Conservation (phyloP, 371 early-diverging fungal species). For the Apophysomyces elegans region DNA sequence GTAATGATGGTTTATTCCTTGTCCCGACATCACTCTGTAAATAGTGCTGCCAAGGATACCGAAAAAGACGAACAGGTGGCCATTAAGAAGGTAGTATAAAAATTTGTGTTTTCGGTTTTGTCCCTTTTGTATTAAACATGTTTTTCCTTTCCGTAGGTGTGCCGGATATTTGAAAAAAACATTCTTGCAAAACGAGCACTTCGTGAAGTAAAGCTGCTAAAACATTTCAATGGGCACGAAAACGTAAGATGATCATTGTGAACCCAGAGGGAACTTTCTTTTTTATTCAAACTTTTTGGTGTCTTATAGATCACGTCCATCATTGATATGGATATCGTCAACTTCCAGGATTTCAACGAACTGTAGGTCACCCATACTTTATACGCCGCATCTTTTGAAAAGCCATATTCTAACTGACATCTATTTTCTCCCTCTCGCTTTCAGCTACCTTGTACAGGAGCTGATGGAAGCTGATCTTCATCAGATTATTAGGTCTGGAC, state of each 20-base stretch:
- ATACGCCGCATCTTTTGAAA: too few relatives aligned
- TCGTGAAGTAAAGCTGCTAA: conserved; percentile 88
- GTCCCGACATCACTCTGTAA: conserved; percentile 8
- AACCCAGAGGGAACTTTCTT: neutral
- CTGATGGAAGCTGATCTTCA: conserved; percentile 99
- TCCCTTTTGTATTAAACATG: neutral
- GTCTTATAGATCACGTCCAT: conserved; percentile 79
- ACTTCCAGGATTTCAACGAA: conserved; percentile 77
- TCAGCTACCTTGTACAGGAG: conserved; percentile 86
- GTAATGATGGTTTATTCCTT: neutral
- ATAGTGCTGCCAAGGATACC: conserved; percentile 79
- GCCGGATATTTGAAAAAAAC: conserved; percentile 74
- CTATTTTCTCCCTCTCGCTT: neutral
- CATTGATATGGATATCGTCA: conserved; percentile 59
- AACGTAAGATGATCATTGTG: conserved; percentile 61
- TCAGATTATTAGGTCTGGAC: conserved; percentile 96
- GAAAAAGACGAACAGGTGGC: conserved; percentile 87
- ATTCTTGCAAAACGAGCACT: conserved; percentile 87
- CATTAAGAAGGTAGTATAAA: conserved; percentile 78
- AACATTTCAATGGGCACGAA: conserved; percentile 90
- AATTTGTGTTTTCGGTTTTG: conserved; percentile 12
- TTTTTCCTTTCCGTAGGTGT: conserved; percentile 30
- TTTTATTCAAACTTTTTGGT: neutral
- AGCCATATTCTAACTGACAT: neutral
- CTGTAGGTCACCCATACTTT: conserved; percentile 56